Conservation (phyloP, 2,329 filamentous ascomycete species). For the Hyphodiscus sp. region DNA sequence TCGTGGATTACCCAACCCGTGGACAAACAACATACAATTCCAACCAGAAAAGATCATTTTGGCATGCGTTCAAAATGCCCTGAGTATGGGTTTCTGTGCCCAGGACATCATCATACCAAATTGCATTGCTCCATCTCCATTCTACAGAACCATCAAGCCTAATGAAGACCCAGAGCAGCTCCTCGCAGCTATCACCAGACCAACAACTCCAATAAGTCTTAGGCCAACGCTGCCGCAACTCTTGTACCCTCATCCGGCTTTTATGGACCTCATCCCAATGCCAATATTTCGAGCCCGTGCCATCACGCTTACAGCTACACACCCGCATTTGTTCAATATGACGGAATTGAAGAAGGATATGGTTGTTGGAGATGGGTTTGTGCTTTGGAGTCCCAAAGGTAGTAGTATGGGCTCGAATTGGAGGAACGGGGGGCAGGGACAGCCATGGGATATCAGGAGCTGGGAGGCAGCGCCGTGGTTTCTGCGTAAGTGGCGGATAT, state of each 20-base stretch:
- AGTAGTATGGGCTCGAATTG: background rate
- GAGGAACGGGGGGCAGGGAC: conserved; percentile 6
- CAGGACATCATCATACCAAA: conserved; percentile 7
- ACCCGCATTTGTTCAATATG: conserved; percentile 28
- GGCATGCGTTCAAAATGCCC: conserved; percentile 25
- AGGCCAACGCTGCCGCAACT: conserved; percentile 34
- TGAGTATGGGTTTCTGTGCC: conserved; percentile 24
- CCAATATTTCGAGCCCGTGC: conserved; percentile 29
- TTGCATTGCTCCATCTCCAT: conserved; percentile 28
- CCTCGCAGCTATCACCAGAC: conserved; percentile 14
- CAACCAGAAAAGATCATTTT: conserved; percentile 18
- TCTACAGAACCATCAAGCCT: conserved; percentile 24
- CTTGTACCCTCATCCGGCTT: conserved; percentile 33
- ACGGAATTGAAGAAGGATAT: conserved; percentile 35
- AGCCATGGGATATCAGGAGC: conserved; percentile 32
- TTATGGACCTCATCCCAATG: conserved; percentile 33
- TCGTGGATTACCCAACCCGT: conserved; percentile 4
- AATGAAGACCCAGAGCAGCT: conserved; percentile 18
- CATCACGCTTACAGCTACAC: conserved; percentile 28
- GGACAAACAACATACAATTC: conserved; percentile 15
- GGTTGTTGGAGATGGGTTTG: conserved; percentile 2
- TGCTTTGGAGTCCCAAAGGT: background rate
- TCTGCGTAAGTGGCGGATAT: conserved; percentile 25
- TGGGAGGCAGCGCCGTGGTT: conserved; percentile 28
- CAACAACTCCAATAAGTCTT: conserved; percentile 28